phyloP scores from a whole-genome alignment of 1,284 basidiomycete genomes.

The Cutaneotrichosporon sp. region DNA sequence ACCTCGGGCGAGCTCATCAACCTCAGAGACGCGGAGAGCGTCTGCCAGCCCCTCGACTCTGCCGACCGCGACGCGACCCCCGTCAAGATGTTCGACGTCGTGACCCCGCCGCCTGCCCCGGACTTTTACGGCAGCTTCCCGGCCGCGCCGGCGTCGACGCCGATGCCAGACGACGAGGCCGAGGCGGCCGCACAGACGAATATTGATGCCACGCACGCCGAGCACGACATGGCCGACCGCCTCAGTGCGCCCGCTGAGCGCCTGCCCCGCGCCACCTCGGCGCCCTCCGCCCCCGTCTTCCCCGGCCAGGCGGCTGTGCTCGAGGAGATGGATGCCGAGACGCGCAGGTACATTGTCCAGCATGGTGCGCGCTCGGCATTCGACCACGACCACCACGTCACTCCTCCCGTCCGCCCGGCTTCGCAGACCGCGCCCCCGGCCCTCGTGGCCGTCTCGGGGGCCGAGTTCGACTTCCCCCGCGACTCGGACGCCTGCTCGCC shows the following conservation, averaged over 20 bases:
- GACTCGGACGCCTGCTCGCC: background rate
- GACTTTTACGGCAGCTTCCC: background rate
- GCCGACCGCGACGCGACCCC: background rate
- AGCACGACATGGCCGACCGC: background rate
- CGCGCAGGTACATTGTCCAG: conserved; percentile 1
- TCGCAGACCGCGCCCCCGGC: too few species aligned
- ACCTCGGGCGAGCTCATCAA: conserved; percentile 7
- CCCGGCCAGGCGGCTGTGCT: background rate
- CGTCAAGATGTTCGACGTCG: background rate
- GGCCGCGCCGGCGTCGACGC: background rate
- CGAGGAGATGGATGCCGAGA: conserved; percentile 1
- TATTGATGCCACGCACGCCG: too few species aligned
- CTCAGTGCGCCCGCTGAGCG: background rate
- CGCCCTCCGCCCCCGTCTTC: background rate
- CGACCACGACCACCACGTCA: background rate
- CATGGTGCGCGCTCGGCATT: background rate
- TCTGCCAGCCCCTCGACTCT: background rate
- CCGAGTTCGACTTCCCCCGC: background rate
- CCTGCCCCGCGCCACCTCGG: background rate
- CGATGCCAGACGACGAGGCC: background rate
- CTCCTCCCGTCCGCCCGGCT: background rate
- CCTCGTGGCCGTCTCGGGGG: background rate
- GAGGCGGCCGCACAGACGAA: background rate
- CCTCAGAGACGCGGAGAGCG: background rate
- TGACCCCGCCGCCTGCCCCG: background rate